Conservation (phyloP, 208 protist species). For the Trypanosoma mega region DNA sequence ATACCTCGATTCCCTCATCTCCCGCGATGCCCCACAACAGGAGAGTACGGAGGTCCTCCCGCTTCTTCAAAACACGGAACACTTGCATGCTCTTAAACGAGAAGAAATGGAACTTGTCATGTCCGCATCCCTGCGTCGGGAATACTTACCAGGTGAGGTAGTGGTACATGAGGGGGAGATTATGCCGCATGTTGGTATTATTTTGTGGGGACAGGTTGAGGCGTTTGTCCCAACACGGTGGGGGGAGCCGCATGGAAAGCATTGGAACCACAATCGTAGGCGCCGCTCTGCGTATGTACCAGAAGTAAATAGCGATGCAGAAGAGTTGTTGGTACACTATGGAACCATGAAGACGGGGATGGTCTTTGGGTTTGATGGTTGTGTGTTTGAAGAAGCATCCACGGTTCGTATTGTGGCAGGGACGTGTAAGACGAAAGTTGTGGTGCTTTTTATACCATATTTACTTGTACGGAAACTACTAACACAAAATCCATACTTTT, state of each 20-base stretch:
- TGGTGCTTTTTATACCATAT: constrained; percentile 65
- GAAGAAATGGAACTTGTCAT: constrained; percentile 47
- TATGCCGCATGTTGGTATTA: constrained; percentile 53
- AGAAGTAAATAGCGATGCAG: background rate
- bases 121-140: constrained; percentile 49
- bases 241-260: background rate
- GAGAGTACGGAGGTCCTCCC: constrained; percentile 50
- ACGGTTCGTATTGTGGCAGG: constrained; percentile 56
- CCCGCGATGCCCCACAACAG: constrained; percentile 34
- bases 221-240: constrained; percentile 66
- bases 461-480: constrained; percentile 36
- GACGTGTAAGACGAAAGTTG: constrained; percentile 44
- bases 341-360: constrained; percentile 57
- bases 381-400: constrained; percentile 56
- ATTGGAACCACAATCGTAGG: background rate
- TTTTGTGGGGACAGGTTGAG: constrained; percentile 76
- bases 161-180: constrained; percentile 34
- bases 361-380: constrained; percentile 70
- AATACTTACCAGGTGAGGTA: constrained; percentile 63
- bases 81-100: constrained; percentile 48
- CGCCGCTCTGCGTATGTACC: background rate
- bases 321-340: constrained; percentile 43
- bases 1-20: constrained; percentile 54
- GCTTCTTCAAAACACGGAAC: constrained; percentile 50
- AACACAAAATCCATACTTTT: constrained; percentile 48